Percentiles rank a stretch among this genome's conserved stretches.
phyloP scores from a whole-genome alignment of 805 yeast genomes.

The Kodamaea nitidulidarum region DNA sequence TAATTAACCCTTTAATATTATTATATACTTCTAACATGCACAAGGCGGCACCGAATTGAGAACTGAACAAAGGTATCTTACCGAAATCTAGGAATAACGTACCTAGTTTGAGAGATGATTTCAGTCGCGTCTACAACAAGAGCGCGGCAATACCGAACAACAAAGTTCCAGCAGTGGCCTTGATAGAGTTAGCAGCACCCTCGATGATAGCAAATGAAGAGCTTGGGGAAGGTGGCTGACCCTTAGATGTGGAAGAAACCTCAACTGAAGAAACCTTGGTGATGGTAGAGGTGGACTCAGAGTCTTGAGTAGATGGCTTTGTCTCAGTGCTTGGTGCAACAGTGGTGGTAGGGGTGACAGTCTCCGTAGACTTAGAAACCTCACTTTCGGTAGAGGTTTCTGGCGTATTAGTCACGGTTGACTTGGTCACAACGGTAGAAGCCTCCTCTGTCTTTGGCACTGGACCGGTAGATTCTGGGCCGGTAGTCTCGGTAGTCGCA shows the following conservation, averaged over 20 bases:
- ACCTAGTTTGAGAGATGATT: not conserved
- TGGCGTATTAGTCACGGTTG: slow-evolving; percentile 14
- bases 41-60: slow-evolving; percentile 3
- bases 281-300: slow-evolving; percentile 1
- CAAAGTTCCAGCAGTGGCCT: slow-evolving; percentile 9
- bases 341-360: not conserved
- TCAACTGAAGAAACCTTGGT: not conserved
- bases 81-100: not conserved
- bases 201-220: slow-evolving; percentile 2
- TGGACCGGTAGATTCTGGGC: too few species aligned
- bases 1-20: too few species aligned
- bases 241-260: not conserved
- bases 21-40: too few species aligned
- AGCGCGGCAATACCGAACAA: slow-evolving; percentile 9
- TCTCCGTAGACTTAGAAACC: not conserved
- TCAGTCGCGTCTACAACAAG: slow-evolving; percentile 4
- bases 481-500: not conserved
- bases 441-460: too few species aligned
- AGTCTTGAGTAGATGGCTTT: slow-evolving; percentile 2
- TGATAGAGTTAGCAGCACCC: slow-evolving; percentile 10
- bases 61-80: slow-evolving; percentile 1
- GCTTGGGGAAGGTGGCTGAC: not conserved
- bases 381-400: slow-evolving; percentile 11
- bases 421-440: slow-evolving; percentile 5
- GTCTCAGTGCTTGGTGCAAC: slow-evolving; percentile 1